Conservation (phyloP, 2,329 filamentous ascomycete genomes). For the Trichoderma asperellum region DNA sequence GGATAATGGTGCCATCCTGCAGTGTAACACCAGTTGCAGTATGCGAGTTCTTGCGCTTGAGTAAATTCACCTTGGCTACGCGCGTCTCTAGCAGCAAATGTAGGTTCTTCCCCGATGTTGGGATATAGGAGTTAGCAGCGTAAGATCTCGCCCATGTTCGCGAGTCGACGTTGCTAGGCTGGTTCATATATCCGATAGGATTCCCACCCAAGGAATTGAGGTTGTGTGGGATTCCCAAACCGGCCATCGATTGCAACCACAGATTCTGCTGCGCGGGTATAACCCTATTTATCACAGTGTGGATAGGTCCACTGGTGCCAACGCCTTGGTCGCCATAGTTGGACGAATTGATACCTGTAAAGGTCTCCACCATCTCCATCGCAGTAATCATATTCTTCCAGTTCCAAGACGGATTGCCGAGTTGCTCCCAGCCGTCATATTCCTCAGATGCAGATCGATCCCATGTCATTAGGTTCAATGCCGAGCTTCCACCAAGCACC, state of each 20-base stretch:
- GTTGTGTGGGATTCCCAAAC: conserved; percentile 7
- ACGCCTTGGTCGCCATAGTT: conserved; percentile 11
- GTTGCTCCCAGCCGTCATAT: conserved; percentile 36
- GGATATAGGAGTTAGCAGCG: conserved; percentile 9
- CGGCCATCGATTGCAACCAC: conserved; percentile 28
- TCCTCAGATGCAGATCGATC: conserved; percentile 31
- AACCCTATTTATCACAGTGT: conserved; percentile 7
- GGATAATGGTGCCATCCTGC: conserved; percentile 28
- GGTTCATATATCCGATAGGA: conserved; percentile 18
- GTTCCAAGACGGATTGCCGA: conserved; percentile 39
- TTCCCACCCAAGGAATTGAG: conserved; percentile 16
- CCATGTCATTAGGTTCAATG: conserved; percentile 20
- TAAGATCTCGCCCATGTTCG: conserved; percentile 7
- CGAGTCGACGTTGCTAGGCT: conserved; percentile 7
- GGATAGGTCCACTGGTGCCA: conserved; percentile 17
- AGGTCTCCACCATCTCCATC: not conserved
- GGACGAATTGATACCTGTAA: not conserved
- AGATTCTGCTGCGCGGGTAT: conserved; percentile 6
- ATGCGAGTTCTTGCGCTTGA: not conserved
- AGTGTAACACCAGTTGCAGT: conserved; percentile 8
- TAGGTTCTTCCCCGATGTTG: not conserved
- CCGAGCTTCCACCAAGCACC: conserved; percentile 36
- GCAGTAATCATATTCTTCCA: conserved; percentile 32
- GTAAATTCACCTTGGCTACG: conserved; percentile 15
- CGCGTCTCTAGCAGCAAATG: conserved; percentile 9